A percentile compares a stretch with the other conserved stretches of the same genome.
phyloP scores from a whole-genome alignment of 352 stramenopile species.

The Pythium folliculosum region DNA sequence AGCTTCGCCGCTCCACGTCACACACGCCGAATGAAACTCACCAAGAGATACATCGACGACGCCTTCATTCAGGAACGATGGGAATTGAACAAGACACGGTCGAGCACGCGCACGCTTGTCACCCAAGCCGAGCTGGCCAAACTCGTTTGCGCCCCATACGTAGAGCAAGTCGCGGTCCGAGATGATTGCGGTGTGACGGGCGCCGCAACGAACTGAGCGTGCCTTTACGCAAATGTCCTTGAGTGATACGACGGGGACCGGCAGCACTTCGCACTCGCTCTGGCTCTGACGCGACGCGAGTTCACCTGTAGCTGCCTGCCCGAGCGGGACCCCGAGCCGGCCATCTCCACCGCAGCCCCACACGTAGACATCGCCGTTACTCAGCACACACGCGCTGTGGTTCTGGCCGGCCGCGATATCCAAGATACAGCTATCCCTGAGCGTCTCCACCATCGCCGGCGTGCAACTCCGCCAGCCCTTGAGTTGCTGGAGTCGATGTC shows the following conservation, averaged over 20 bases:
- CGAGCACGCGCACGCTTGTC: slow-evolving; percentile 46
- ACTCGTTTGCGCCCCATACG: slow-evolving; percentile 80
- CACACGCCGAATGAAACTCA: slow-evolving; percentile 72
- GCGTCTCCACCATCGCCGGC: slow-evolving; percentile 46
- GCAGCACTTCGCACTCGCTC: slow-evolving; percentile 40
- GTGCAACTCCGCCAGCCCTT: slow-evolving; percentile 72
- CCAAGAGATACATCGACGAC: slow-evolving; percentile 62
- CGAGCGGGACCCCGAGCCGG: slow-evolving; percentile 42
- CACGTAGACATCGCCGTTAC: slow-evolving; percentile 70
- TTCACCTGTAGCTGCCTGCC: background rate
- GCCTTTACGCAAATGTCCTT: slow-evolving; percentile 42
- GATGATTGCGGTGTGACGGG: slow-evolving; percentile 64
- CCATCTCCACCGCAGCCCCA: slow-evolving; percentile 80
- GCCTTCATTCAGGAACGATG: slow-evolving; percentile 44
- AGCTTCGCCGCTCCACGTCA: slow-evolving; percentile 44
- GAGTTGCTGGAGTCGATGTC: slow-evolving; percentile 59
- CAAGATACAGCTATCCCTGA: slow-evolving; percentile 62
- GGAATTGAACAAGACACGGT: slow-evolving; percentile 48
- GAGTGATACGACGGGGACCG: slow-evolving; percentile 41
- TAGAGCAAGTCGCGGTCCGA: slow-evolving; percentile 72
- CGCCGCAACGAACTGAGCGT: slow-evolving; percentile 62
- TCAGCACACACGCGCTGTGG: slow-evolving; percentile 72
- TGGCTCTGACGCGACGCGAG: background rate
- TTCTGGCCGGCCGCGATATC: slow-evolving; percentile 73
- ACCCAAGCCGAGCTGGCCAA: slow-evolving; percentile 70